Base-by-base conservation (phyloP, 805 yeast genomes). In the Ogataea paraovalis region DNA sequence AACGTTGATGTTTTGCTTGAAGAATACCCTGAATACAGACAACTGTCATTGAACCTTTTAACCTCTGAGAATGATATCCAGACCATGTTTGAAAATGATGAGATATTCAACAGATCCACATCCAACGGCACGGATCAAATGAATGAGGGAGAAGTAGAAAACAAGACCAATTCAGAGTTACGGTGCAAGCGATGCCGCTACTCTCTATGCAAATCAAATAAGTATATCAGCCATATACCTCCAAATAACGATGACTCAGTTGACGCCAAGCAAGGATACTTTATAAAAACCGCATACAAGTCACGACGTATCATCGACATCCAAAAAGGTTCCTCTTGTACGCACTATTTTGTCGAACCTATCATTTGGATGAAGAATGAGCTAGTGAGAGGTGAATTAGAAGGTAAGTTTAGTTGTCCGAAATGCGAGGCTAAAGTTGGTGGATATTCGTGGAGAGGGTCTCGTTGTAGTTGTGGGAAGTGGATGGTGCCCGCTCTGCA, bases 401-500 rank as follows among this genome's bases (percentile, higher is more conserved):
- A 92, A 64, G 99, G 99, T 2, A 87, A 85, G 59, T 80, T 94
- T 39, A 64, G 69, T 10, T 94, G 99, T 65, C 94, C 94, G 2
- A 85, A 83, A 59, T 94, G 99, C 70, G 71, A 72, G 4, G 73
- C 86, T 14, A 94, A 92, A 68, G 79, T 94, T 2, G 99, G 99
- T 13, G 90, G 88, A 0, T 94, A 90, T 64, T 80, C 83, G 52
- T 94, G 99, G 99, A 87, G 83, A 59, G 99, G 99, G 0, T 81
- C 92, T 2, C 72, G 96, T 57, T 94, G 99, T 65, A 81, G 94
- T 48, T 94, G 99, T 66, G 97, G 97, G 2, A 81, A 80, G 57
- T 94, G 99, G 99, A 83, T 92, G 74, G 78, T 88, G 9, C 99
- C 99, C 0, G 95, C 96, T 1, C 76, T 94, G 50, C 88, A 87